Base-by-base conservation (phyloP, 202 grass and related monocot species). In the Cymbopogon flexuosus region DNA sequence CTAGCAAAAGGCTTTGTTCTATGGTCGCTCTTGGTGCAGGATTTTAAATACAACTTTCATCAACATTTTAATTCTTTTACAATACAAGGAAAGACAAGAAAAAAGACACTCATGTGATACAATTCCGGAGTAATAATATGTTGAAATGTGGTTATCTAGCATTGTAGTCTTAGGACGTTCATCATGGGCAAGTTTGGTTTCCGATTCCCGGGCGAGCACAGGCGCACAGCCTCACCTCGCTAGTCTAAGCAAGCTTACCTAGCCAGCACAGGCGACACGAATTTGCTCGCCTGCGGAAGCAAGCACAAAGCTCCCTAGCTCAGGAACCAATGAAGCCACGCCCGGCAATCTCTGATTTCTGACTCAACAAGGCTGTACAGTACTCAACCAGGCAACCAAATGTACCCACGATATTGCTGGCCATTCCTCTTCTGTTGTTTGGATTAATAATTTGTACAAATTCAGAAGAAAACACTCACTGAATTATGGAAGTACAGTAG, bases 1-100 rank as follows among this genome's bases (percentile, higher is more conserved):
- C 68, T 46, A 46, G 68, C 13, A 45, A 23, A 70, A 70, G 19
- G 5, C 21, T 70, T 27, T 45, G 21, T 70, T 39, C 12, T 45
- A 21, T 14, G 40, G 21, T 45, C 19, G 9, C 5, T 27, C 23
- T 69, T 82, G 54, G 43, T 51, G 14, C 56, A 77, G 52, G 33
- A 39, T 81, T 76, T 62, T 3, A 36, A 14, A 75, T 34, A 65
- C 3, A 34, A 66, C n/a, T 57, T 85, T 43, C 68, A 68, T 12
- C 12, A 47, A 54, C 8, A 45, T 46, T 42, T 43, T 69, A 6
- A 7, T 43, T 43, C 24, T 70, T 18, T 46, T 41, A 69, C 27
- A 24, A 51, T 34, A 23, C 1, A 27, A 73, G 30, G 72, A 27
- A 73, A 21, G 72, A 69, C 10, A 64, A 29, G 3, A 63, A 2